Percentiles rank a stretch among this genome's conserved stretches.
phyloP scores from a whole-genome alignment of 2,329 filamentous ascomycete species.

The Paraphaeosphaeria sporulosa region DNA sequence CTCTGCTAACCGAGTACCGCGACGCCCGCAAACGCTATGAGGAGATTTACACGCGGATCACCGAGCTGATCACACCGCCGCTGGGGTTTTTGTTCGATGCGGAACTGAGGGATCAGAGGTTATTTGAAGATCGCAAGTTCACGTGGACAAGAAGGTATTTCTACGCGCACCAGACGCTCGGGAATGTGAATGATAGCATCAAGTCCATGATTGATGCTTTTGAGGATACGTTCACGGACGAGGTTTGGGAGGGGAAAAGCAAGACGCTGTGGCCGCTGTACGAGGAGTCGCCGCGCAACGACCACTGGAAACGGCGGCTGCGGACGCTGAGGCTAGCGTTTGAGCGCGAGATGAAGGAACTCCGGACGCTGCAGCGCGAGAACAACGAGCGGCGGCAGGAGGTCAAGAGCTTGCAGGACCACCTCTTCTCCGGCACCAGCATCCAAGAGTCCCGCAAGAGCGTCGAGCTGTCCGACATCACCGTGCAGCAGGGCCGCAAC shows the following conservation, averaged over 20 bases:
- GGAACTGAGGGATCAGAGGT: constrained; percentile 62
- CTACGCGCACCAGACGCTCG: constrained; percentile 65
- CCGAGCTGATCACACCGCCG: constrained; percentile 66
- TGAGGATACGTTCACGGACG: constrained; percentile 64
- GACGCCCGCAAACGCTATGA: constrained; percentile 67
- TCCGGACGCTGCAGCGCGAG: constrained; percentile 57
- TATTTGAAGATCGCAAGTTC: constrained; percentile 68
- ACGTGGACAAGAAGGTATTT: constrained; percentile 70
- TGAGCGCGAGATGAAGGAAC: constrained; percentile 60
- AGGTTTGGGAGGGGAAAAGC: constrained; percentile 66
- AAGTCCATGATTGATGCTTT: constrained; percentile 66
- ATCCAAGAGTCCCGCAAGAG: constrained; percentile 68
- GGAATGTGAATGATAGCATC: constrained; percentile 64
- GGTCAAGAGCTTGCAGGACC: constrained; percentile 65
- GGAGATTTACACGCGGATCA: constrained; percentile 64
- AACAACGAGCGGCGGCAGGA: constrained; percentile 64
- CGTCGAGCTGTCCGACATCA: constrained; percentile 62
- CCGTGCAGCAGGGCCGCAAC: constrained; percentile 66
- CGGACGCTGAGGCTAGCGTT: constrained; percentile 57
- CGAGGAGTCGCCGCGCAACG: constrained; percentile 55
- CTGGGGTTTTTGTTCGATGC: constrained; percentile 67
- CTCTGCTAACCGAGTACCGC: constrained; percentile 66
- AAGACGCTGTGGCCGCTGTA: constrained; percentile 64
- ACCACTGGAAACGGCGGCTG: constrained; percentile 60
- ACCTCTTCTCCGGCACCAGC: constrained; percentile 69